Conservation (phyloP, 441 rosid genomes). For the Corymbia citriodora region DNA sequence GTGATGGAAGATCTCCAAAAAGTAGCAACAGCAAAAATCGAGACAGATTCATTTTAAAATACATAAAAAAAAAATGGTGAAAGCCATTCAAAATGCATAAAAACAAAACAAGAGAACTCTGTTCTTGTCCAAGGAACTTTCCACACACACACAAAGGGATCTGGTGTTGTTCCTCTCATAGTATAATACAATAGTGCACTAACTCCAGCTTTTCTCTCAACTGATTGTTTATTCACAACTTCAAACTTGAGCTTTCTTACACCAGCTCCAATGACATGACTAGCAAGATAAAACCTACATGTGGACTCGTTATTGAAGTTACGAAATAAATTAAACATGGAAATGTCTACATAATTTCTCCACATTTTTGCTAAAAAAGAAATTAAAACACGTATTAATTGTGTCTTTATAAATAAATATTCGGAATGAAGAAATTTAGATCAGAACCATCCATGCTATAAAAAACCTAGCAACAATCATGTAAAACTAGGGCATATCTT, state of each 20-base stretch:
- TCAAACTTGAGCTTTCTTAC: slow-evolving; percentile 60
- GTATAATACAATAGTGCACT: slow-evolving; percentile 61
- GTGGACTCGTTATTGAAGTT: neutral
- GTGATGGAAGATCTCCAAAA: too few relatives aligned
- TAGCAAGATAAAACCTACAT: neutral
- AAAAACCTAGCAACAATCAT: neutral
- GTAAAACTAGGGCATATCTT: neutral
- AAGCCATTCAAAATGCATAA: too few relatives aligned
- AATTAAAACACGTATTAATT: neutral
- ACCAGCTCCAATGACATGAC: slow-evolving; percentile 35
- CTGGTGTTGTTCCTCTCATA: slow-evolving; percentile 58
- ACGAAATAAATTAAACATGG: neutral
- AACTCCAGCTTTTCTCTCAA: slow-evolving; percentile 48
- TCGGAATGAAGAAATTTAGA: neutral
- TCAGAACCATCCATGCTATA: neutral
- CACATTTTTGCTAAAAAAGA: neutral
- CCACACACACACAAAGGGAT: neutral
- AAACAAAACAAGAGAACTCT: too few relatives aligned
- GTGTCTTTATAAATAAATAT: neutral
- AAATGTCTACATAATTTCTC: neutral
- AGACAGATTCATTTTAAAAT: too few relatives aligned
- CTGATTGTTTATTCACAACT: slow-evolving; percentile 48
- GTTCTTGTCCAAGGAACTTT: too few relatives aligned
- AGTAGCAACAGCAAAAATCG: too few relatives aligned
- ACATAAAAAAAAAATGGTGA: too few relatives aligned